Evolutionary conservation across 345 rosid species (phyloP).

Genomic region (Sisymbrium altissimum): DNA sequence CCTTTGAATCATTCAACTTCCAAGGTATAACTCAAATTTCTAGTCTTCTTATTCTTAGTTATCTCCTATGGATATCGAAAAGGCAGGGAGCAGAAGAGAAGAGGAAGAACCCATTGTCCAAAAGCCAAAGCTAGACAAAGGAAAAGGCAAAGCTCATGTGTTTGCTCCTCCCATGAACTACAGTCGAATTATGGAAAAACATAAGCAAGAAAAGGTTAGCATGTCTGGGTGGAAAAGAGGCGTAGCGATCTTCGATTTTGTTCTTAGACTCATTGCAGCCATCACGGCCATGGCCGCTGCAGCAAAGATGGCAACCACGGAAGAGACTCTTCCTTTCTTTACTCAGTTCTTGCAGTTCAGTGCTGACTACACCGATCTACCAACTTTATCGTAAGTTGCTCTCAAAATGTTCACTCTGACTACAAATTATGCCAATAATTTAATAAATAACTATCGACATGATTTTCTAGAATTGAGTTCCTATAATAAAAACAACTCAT

Average conservation of each 20-base stretch:
- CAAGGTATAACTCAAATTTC: neutral
- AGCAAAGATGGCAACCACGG: slow-evolving; percentile 68
- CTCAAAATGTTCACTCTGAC: neutral
- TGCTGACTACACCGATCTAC: slow-evolving; percentile 80
- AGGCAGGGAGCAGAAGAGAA: slow-evolving; percentile 31
- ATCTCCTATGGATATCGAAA: slow-evolving; percentile 33
- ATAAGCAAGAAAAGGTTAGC: slow-evolving; percentile 26
- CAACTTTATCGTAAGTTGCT: slow-evolving; percentile 52
- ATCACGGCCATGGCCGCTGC: slow-evolving; percentile 59
- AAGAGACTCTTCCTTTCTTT: slow-evolving; percentile 83
- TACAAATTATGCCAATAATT: neutral
- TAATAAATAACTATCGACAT: neutral
- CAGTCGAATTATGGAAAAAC: slow-evolving; percentile 21
- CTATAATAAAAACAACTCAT: neutral
- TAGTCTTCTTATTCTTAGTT: neutral
- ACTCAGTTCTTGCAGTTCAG: slow-evolving; percentile 87
- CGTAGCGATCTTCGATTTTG: slow-evolving; percentile 61
- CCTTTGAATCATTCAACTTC: neutral
- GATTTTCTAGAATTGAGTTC: neutral
- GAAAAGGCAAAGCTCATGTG: slow-evolving; percentile 38
- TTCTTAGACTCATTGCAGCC: slow-evolving; percentile 62
- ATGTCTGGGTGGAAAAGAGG: slow-evolving; percentile 49
- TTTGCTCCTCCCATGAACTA: slow-evolving; percentile 38
- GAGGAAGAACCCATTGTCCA: slow-evolving; percentile 38
- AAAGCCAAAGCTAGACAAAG: slow-evolving; percentile 33